A percentile compares a stretch with the other conserved stretches of the same genome.
phyloP scores from a whole-genome alignment of 129 eudicot species.

The Cynara cardunculus region DNA sequence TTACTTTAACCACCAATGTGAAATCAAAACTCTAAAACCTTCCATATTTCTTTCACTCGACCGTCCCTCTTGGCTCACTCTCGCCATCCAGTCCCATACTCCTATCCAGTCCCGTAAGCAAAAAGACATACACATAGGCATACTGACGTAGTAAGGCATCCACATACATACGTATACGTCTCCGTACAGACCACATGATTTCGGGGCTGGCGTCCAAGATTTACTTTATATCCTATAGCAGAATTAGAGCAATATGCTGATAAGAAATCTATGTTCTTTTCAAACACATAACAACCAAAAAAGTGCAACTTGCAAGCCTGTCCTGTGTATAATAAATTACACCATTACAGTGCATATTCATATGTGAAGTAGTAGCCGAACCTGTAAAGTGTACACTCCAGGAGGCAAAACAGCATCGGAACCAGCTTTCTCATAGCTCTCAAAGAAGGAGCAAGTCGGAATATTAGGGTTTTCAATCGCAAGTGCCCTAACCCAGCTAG shows the following conservation, averaged over 20 bases:
- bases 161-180: no score
- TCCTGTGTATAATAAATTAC: neutral
- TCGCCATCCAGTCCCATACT: neutral
- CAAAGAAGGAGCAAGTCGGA: slow-evolving; percentile 60
- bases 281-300: neutral
- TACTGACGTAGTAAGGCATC: no score
- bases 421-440: slow-evolving; percentile 58
- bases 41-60: neutral
- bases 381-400: slow-evolving; percentile 95
- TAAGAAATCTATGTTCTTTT: neutral
- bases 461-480: slow-evolving; percentile 52
- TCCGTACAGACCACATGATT: neutral
- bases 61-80: no score
- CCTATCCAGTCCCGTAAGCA: neutral
- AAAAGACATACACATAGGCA: no score
- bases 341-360: neutral
- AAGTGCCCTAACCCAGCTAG: slow-evolving; percentile 81
- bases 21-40: neutral
- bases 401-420: slow-evolving; percentile 71
- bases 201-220: neutral
- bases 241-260: neutral
- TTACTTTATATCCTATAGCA: neutral
- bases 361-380: neutral
- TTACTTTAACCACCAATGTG: neutral
- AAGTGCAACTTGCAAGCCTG: neutral